Base-by-base conservation (phyloP, 805 yeast genomes). In the Candida coquimbonensis region DNA sequence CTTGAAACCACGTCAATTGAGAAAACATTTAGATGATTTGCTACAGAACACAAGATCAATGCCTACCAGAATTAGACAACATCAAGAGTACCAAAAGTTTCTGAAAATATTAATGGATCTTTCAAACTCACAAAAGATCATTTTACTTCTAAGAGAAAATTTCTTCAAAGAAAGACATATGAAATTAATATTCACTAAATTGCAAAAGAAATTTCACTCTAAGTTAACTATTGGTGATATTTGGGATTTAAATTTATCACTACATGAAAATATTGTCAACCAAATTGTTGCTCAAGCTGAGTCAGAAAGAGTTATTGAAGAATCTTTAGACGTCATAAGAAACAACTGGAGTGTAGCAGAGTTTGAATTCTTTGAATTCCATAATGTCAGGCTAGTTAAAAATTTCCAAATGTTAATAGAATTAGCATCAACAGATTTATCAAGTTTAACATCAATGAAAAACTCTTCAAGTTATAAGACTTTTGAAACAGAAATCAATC, bases 111-210 rank as follows among this genome's bases (percentile, higher is more conserved):
- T 84, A 9, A 75, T 74, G 40, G 59, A 60, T 2, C 36, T 58
- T 1, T 48, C 56, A 9, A 38, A 35, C 12, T 52, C 59, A 2
- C 62, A 59, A 40, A 54, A 53, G 35, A 54, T 71, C 39, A 52
- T 75, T 13, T 64, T 69, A 45, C 55, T 70, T 27, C 62, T 87
- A 46, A 76, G 73, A 46, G 74, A 80, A 5, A 83, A 73, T 0
- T 72, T 78, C 0, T 61, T 90, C 50, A 75, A 75, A 44, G 72
- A 70, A 0, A 68, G 89, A 21, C 97, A 90, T 56, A 80, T 96
- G 89, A 65, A 64, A 16, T 50, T 55, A 9, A 59, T 82, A 3
- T 75, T 75, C 50, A 49, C 59, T 12, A 60, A 56, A 12, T 48
- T 72, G 21, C 69, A 60, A 0, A 49, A 41, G 7, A 19, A 17